phyloP scores from a whole-genome alignment of 176 grass and related monocot genomes.

The Eragrostis curvula region DNA sequence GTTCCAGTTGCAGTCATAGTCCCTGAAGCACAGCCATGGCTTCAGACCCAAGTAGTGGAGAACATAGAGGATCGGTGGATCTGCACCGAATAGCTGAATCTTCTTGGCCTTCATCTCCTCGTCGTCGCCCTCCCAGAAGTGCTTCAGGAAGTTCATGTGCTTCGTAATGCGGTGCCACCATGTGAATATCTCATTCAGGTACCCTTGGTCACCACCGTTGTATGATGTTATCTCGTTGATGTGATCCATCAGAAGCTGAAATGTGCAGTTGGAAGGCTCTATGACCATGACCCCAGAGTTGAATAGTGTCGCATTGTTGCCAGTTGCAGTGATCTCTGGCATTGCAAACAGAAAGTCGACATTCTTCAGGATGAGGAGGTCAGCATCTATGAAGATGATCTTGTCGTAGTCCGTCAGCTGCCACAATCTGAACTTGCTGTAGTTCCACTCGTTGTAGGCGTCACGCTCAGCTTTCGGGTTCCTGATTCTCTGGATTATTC shows the following conservation, averaged over 20 bases:
- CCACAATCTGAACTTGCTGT: conserved; percentile 98
- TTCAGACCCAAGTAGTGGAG: conserved; percentile 87
- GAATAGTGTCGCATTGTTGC: conserved; percentile 85
- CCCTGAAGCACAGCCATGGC: conserved; percentile 92
- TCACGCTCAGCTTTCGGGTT: conserved; percentile 82
- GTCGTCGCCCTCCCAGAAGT: conserved; percentile 90
- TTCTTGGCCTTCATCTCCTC: conserved; percentile 68
- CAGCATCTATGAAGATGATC: conserved; percentile 95
- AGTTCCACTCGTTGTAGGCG: conserved; percentile 97
- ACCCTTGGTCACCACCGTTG: conserved; percentile 92
- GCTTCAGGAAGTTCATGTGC: conserved; percentile 97
- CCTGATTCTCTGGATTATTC: conserved; percentile 75
- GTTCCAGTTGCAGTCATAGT: conserved; percentile 99
- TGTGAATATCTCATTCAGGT: conserved; percentile 96
- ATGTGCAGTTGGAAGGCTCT: conserved; percentile 93
- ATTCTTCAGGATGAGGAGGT: conserved; percentile 91
- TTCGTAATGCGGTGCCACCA: conserved; percentile 93
- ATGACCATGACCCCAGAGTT: conserved; percentile 95
- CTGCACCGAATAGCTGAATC: conserved; percentile 67
- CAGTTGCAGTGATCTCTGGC: conserved; percentile 81
- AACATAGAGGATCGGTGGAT: conserved; percentile 72
- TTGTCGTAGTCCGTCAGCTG: conserved; percentile 96
- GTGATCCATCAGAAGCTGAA: conserved; percentile 87
- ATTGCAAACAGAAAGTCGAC: conserved; percentile 90
- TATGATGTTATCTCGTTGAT: conserved; percentile 90